Conservation (phyloP, 2,329 filamentous ascomycete species). For the Gyromitra esculenta region DNA sequence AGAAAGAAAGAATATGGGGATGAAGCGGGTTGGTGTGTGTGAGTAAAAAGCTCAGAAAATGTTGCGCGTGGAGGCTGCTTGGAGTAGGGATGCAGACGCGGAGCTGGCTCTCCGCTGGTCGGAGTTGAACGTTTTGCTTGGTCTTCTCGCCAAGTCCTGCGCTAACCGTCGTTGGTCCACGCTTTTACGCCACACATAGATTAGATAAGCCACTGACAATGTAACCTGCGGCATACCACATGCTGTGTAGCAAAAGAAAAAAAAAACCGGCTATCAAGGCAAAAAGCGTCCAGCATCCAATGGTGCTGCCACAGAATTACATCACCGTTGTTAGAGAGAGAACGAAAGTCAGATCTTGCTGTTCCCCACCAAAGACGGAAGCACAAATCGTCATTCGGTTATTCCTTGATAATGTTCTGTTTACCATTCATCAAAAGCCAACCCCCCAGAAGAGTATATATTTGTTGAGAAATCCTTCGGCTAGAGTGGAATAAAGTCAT, state of each 20-base stretch:
- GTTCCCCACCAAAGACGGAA: slow-evolving; percentile 19
- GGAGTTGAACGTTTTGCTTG: slow-evolving; percentile 18
- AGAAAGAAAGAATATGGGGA: slow-evolving; percentile 7
- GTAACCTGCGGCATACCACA: slow-evolving; percentile 35
- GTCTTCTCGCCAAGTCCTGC: slow-evolving; percentile 29
- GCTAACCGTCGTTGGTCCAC: slow-evolving; percentile 11
- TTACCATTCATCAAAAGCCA: slow-evolving; percentile 6
- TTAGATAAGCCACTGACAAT: slow-evolving; percentile 21
- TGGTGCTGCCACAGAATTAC: slow-evolving; percentile 36
- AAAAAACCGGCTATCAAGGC: background rate
- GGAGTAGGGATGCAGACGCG: slow-evolving; percentile 24
- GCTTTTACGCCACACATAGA: slow-evolving; percentile 26
- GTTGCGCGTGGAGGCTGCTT: slow-evolving; percentile 29
- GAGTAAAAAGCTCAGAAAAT: background rate
- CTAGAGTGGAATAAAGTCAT: slow-evolving; percentile 31
- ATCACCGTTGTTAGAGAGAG: slow-evolving; percentile 25
- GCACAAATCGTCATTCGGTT: slow-evolving; percentile 35
- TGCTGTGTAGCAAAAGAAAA: background rate
- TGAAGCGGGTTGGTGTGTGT: slow-evolving; percentile 1
- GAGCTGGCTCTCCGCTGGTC: slow-evolving; percentile 23
- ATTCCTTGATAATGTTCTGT: slow-evolving; percentile 29
- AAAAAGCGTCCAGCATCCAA: slow-evolving; percentile 15
- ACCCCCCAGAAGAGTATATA: slow-evolving; percentile 11
- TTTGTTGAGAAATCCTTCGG: slow-evolving; percentile 12
- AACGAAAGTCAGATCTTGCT: slow-evolving; percentile 14